Percentiles rank a stretch among this genome's conserved stretches.
Evolutionary conservation across 208 protist species (phyloP).

Genomic region (Leishmania amazonensis): DNA sequence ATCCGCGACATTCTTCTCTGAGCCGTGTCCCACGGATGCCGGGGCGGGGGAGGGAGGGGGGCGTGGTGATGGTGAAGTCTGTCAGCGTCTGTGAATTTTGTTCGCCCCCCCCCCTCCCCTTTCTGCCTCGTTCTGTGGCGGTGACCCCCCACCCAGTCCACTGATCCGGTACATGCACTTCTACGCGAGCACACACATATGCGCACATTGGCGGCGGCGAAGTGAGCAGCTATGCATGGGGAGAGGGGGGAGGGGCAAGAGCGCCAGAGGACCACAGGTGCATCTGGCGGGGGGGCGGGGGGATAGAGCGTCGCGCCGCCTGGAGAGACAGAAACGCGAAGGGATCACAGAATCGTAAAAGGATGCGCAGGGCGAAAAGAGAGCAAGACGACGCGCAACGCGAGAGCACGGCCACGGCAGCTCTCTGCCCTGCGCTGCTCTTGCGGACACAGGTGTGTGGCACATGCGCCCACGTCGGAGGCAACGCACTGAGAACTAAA

Average conservation of each 20-base stretch:
- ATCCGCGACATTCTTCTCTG: conserved; percentile 82
- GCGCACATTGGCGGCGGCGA: background rate
- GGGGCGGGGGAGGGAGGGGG: background rate
- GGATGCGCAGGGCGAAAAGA: background rate
- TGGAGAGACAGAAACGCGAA: background rate
- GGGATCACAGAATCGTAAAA: background rate
- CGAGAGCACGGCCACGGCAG: too few relatives aligned
- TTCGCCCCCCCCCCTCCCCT: background rate
- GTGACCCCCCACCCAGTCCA: background rate
- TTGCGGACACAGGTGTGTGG: background rate
- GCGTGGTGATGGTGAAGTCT: background rate
- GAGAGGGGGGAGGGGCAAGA: background rate
- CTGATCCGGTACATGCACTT: background rate
- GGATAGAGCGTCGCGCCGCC: background rate
- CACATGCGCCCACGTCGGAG: background rate
- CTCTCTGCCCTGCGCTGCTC: background rate
- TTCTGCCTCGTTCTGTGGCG: background rate
- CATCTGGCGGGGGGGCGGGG: background rate
- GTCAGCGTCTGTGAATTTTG: background rate
- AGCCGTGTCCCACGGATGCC: background rate
- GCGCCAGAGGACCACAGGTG: background rate
- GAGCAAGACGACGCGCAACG: too few relatives aligned
- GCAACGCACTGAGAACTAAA: background rate
- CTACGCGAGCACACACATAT: background rate
- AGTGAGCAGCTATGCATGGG: background rate